Evolutionary conservation across 163 green algal species (phyloP).

Genomic region (Coccomyxa subellipsoidea): DNA sequence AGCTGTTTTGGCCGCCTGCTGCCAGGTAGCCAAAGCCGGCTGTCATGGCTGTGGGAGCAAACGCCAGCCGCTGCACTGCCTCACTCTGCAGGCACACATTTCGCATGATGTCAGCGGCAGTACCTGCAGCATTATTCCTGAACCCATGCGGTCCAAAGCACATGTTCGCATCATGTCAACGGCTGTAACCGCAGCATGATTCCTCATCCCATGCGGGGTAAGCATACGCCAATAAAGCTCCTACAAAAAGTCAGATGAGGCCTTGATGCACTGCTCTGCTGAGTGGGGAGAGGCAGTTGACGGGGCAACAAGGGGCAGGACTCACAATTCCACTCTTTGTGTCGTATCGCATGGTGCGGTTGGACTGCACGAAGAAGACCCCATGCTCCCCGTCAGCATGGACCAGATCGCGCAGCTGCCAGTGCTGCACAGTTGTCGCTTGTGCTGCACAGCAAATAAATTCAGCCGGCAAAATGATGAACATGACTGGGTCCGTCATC

Average conservation of each 20-base stretch:
- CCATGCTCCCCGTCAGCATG: slow-evolving; percentile 50
- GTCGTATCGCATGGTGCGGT: slow-evolving; percentile 49
- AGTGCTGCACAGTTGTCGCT: slow-evolving; percentile 67
- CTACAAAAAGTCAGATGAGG: not conserved
- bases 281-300: too few species aligned
- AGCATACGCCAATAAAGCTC: not conserved
- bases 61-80: slow-evolving; percentile 47
- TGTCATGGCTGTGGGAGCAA: slow-evolving; percentile 65
- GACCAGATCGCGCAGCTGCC: slow-evolving; percentile 82
- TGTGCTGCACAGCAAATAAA: slow-evolving; percentile 25
- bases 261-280: too few species aligned
- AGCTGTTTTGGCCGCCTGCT: slow-evolving; percentile 54
- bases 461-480: not conserved
- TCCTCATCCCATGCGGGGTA: not conserved
- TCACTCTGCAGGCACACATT: slow-evolving; percentile 16
- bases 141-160: too few species aligned
- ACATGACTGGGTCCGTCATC: too few species aligned
- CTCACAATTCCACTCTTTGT: not conserved
- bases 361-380: slow-evolving; percentile 52
- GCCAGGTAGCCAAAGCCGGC: slow-evolving; percentile 58
- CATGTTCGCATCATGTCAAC: too few species aligned
- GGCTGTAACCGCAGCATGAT: not conserved
- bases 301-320: too few species aligned
- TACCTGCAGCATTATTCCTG: too few species aligned
- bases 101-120: not conserved